phyloP scores from a whole-genome alignment of 2,329 filamentous ascomycete species.

The Colletotrichum nymphaeae region DNA sequence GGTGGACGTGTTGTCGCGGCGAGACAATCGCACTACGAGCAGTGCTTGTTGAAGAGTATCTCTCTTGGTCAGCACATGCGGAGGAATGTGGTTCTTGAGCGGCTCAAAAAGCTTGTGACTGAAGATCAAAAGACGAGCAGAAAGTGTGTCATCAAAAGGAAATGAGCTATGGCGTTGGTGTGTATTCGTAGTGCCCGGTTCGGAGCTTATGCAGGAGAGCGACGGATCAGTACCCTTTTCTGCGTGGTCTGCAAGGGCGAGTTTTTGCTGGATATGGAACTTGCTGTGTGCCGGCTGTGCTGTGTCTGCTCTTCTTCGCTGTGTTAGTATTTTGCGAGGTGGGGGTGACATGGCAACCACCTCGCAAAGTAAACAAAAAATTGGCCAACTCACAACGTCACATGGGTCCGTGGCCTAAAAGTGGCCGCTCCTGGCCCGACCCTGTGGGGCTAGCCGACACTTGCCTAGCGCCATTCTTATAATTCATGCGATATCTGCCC shows the following conservation, averaged over 20 bases:
- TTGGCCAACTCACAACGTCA: conserved; percentile 31
- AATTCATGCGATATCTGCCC: conserved; percentile 29
- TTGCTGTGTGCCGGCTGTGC: not conserved
- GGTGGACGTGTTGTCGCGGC: conserved; percentile 23
- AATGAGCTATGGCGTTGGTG: not conserved
- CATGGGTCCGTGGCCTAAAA: not conserved
- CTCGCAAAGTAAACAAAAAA: conserved; percentile 37
- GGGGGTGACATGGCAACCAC: conserved; percentile 37
- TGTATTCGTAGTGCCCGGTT: not conserved
- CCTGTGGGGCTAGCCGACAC: conserved; percentile 22
- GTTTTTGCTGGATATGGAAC: conserved; percentile 2
- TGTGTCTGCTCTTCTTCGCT: conserved; percentile 4
- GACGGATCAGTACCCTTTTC: conserved; percentile 32
- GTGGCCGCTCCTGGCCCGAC: conserved; percentile 7
- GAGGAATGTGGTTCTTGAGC: not conserved
- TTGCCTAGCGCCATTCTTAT: conserved; percentile 14
- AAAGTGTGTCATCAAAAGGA: conserved; percentile 10
- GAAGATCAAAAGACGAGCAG: conserved; percentile 1
- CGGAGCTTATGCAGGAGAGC: conserved; percentile 28
- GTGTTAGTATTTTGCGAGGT: conserved; percentile 30
- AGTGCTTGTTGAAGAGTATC: not conserved
- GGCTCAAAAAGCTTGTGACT: conserved; percentile 12
- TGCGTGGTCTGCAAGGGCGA: conserved; percentile 28
- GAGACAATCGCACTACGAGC: conserved; percentile 4
- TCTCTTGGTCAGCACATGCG: conserved; percentile 21